phyloP scores from a whole-genome alignment of 495 filamentous ascomycete genomes.

The Trichocladium antarcticum region DNA sequence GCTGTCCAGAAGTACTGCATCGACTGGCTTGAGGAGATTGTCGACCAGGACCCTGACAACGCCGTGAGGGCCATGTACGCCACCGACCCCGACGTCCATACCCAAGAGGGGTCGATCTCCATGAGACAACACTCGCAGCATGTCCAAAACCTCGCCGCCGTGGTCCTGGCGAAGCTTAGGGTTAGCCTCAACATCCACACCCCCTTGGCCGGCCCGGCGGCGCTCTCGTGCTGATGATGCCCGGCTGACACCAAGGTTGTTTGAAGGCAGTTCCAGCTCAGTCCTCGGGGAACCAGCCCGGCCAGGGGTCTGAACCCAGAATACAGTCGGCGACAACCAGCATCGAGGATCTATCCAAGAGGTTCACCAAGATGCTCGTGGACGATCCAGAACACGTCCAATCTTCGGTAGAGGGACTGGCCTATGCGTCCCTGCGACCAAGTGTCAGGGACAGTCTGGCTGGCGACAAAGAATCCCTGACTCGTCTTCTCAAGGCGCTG shows the following conservation, averaged over 20 bases:
- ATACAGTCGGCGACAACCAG: slow-evolving; percentile 42
- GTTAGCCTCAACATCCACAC: slow-evolving; percentile 30
- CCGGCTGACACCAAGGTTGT: slow-evolving; percentile 37
- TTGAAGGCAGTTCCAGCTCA: slow-evolving; percentile 44
- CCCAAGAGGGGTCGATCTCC: slow-evolving; percentile 33
- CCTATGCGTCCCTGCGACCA: slow-evolving; percentile 75
- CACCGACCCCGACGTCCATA: slow-evolving; percentile 27
- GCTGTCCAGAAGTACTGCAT: slow-evolving; percentile 68
- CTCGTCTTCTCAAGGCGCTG: slow-evolving; percentile 53
- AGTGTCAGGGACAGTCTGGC: slow-evolving; percentile 70
- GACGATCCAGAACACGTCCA: slow-evolving; percentile 46
- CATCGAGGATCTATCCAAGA: slow-evolving; percentile 60
- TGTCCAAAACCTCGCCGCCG: slow-evolving; percentile 59
- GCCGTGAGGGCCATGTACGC: slow-evolving; percentile 40
- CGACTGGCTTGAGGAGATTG: slow-evolving; percentile 70
- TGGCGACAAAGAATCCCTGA: slow-evolving; percentile 53
- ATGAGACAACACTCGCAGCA: slow-evolving; percentile 41
- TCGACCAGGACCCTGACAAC: slow-evolving; percentile 54
- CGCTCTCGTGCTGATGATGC: slow-evolving; percentile 19
- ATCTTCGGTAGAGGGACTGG: slow-evolving; percentile 80
- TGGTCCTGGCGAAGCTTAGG: slow-evolving; percentile 69
- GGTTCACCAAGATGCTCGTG: slow-evolving; percentile 68
- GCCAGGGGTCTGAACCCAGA: slow-evolving; percentile 33
- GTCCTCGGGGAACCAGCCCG: slow-evolving; percentile 16
- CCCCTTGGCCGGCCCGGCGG: slow-evolving; percentile 6